phyloP scores from a whole-genome alignment of 2,329 filamentous ascomycete genomes.

The Penicillium sp. region DNA sequence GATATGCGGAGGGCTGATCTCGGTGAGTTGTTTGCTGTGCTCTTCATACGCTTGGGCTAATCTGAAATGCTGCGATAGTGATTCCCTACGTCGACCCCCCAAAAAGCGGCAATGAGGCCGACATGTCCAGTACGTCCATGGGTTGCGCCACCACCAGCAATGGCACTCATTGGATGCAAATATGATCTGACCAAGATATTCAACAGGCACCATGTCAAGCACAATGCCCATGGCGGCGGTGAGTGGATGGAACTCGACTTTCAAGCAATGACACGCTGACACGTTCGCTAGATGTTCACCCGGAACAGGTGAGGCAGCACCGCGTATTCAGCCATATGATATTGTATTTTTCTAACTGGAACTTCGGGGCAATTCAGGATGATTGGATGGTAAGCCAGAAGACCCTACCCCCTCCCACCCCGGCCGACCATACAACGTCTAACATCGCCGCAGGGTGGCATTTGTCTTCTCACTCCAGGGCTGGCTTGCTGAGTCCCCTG shows the following conservation, averaged over 20 bases:
- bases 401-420: not conserved
- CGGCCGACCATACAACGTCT: not conserved
- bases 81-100: constrained; percentile 83
- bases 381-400: constrained; percentile 59
- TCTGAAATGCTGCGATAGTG: constrained; percentile 54
- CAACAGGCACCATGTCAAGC: constrained; percentile 63
- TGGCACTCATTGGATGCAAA: not conserved
- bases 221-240: constrained; percentile 92
- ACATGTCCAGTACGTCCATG: constrained; percentile 68
- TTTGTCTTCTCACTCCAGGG: constrained; percentile 50
- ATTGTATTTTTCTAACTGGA: constrained; percentile 1
- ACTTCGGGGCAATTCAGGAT: constrained; percentile 45
- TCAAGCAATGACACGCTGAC: not conserved
- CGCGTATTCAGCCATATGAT: constrained; percentile 6
- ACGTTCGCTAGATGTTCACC: constrained; percentile 71
- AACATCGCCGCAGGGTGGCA: constrained; percentile 41
- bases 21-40: constrained; percentile 52
- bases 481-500: constrained; percentile 51
- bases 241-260: constrained; percentile 34
- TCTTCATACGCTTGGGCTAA: not conserved
- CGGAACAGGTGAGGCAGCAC: constrained; percentile 69
- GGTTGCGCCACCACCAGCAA: constrained; percentile 21
- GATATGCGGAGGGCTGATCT: constrained; percentile 75
- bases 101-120: constrained; percentile 62
- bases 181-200: constrained; percentile 17